A percentile compares a stretch with the other conserved stretches of the same genome.
phyloP scores from a whole-genome alignment of 768 basidiomycete species.

The Tricholoma saponaceum region DNA sequence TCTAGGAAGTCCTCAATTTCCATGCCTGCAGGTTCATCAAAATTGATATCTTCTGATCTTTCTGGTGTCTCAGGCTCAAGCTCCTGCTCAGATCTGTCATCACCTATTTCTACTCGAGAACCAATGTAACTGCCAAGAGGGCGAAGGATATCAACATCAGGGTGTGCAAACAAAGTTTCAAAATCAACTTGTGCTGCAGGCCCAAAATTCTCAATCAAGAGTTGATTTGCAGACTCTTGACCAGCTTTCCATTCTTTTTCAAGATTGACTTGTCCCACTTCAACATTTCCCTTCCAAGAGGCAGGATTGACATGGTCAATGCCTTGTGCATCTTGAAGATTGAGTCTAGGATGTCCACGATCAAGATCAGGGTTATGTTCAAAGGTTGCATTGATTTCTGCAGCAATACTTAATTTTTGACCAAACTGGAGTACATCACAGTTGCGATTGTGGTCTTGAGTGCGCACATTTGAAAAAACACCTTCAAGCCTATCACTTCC shows the following conservation, averaged over 20 bases:
- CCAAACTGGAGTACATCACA: constrained; percentile 19
- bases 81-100: no score
- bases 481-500: constrained; percentile 22
- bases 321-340: constrained; percentile 6
- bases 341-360: constrained; percentile 13
- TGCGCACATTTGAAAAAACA: constrained; percentile 15
- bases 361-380: constrained; percentile 19
- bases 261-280: constrained; percentile 12
- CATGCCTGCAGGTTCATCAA: no score
- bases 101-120: not conserved
- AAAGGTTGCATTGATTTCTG: constrained; percentile 14
- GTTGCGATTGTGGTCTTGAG: no score
- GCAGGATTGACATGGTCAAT: constrained; percentile 21
- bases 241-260: constrained; percentile 4
- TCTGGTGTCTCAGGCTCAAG: no score
- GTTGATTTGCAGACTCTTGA: not conserved
- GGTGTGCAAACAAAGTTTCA: not conserved
- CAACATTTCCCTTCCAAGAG: constrained; percentile 16
- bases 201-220: not conserved
- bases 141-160: not conserved
- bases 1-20: no score
- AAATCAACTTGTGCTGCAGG: not conserved
- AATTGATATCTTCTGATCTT: no score
- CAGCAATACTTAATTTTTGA: constrained; percentile 15
- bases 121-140: not conserved